Evolutionary conservation across 805 yeast species (phyloP), one percentile per base, ranked within the genome.

Genomic region (Kodamaea laetipori): DNA sequence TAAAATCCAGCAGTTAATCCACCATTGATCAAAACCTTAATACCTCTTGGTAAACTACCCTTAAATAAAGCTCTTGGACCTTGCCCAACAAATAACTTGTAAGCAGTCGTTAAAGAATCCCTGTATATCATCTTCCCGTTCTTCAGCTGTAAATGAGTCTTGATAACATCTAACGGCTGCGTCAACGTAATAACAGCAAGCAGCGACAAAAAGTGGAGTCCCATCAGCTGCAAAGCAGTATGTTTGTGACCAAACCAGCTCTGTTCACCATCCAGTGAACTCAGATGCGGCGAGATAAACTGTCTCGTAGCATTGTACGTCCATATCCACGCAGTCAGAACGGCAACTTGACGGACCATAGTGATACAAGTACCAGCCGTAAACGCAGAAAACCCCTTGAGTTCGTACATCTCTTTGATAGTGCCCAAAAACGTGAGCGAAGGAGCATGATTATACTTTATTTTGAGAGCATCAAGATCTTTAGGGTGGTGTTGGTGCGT

Each of bases 341-440:
- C 84, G 33, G 84, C 75, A 1, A 82, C 76, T 57, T 92, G 98
- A 52, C 98, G 77, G 7, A 82, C 63, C 15, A 89, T 65, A 0
- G 99, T 92, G n/a, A 95, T 86, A 45, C 78, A 64, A 10, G 90
- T 76, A 16, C 97, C 98, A 53, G 87, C 90, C 18, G 82, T 73
- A 55, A 88, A 89, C 1, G 96, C 95, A 28, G 78, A 62, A 1
- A 84, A 44, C 0, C 98, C 97, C 48, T 89, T 80, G 6, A 84
- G 71, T 35, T 63, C 58, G 57, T 85, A 86, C 58, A 90, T 87
- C 55, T 86, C 90, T 44, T 69, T 71, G 4, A 80, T 60, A 0
- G 85, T 76, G 4, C 73, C 73, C 28, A 73, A 55, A 34, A 83
- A 69, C 1, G 81, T 75, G 32, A 70, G 58, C 1, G 85, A 73